These are phyloP conservation scores for Nemania sp. DNA, from an alignment of 2,329 filamentous ascomycete species.

Conservation along the genomic window DNA sequence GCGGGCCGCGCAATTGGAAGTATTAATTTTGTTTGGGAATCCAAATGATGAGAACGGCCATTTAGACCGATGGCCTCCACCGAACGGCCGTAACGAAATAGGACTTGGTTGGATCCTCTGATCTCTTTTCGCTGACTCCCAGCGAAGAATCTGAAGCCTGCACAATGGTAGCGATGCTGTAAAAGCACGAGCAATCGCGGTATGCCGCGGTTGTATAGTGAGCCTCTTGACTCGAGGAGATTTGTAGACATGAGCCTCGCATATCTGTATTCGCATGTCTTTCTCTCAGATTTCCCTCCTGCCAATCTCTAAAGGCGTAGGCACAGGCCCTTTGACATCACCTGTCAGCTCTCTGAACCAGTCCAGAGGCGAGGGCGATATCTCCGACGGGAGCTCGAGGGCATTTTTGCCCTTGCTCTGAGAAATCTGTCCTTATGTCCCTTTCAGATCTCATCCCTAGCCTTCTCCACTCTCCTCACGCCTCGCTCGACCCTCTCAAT, in stretches of 20 bases:
- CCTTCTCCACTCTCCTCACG: slow-evolving; percentile 66
- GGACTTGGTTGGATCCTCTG: background rate
- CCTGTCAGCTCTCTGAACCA: too few relatives aligned
- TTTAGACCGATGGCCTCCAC: background rate
- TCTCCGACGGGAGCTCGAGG: background rate
- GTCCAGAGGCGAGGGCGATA: background rate
- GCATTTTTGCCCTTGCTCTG: too few relatives aligned
- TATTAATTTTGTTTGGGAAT: background rate
- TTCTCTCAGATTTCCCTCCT: background rate
- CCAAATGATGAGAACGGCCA: background rate
- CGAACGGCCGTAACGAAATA: background rate
- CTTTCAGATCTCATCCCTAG: slow-evolving; percentile 52
- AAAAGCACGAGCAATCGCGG: too few relatives aligned
- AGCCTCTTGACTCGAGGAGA: background rate
- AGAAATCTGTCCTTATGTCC: too few relatives aligned
- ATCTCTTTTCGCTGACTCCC: background rate
- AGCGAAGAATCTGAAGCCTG: background rate
- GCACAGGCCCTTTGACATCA: too few relatives aligned
- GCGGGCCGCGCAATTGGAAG: background rate
- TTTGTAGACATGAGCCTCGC: background rate
- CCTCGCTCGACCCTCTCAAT: slow-evolving; percentile 67
- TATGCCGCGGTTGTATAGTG: background rate
- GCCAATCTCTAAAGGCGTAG: too few relatives aligned
- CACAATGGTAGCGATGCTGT: too few relatives aligned
- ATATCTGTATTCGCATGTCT: background rate